Conservation (phyloP, 169 alveolate genomes). For the Plasmodium adleri region DNA sequence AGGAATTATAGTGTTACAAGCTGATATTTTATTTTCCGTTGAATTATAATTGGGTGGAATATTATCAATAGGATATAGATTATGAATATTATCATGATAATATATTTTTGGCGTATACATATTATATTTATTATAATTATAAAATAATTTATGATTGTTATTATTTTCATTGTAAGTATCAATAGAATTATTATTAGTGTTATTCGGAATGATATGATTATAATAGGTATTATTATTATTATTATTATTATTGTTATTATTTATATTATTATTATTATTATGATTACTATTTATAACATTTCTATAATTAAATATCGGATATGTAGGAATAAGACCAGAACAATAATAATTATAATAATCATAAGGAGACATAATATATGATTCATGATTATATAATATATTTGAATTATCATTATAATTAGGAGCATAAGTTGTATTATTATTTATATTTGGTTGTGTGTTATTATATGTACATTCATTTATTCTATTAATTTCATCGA, state of each 20-base stretch:
- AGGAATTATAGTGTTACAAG: not conserved
- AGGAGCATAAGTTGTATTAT: constrained; percentile 5
- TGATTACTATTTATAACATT: constrained; percentile 4
- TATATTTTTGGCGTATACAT: constrained; percentile 3
- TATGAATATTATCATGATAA: constrained; percentile 8
- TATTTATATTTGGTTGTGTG: constrained; percentile 2
- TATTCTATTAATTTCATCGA: constrained; percentile 20
- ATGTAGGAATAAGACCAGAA: constrained; percentile 26
- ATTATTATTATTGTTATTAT: not conserved
- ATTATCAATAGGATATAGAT: constrained; percentile 3
- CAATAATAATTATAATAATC: constrained; percentile 22
- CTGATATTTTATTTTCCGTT: not conserved
- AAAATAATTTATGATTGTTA: not conserved
- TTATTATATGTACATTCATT: not conserved
- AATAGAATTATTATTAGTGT: constrained; percentile 1
- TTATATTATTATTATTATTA: not conserved
- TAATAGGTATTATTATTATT: not conserved
- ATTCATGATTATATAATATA: constrained; percentile 4
- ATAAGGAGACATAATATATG: constrained; percentile 19
- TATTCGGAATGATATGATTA: not conserved
- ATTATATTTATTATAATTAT: constrained; percentile 10
- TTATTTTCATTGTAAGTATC: constrained; percentile 10
- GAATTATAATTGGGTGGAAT: not conserved
- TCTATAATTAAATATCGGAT: constrained; percentile 18
- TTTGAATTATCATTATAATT: constrained; percentile 16